Percentiles rank a stretch among this genome's conserved stretches.
phyloP scores from a whole-genome alignment of 768 basidiomycete genomes.

The Phylloporus sp. region DNA sequence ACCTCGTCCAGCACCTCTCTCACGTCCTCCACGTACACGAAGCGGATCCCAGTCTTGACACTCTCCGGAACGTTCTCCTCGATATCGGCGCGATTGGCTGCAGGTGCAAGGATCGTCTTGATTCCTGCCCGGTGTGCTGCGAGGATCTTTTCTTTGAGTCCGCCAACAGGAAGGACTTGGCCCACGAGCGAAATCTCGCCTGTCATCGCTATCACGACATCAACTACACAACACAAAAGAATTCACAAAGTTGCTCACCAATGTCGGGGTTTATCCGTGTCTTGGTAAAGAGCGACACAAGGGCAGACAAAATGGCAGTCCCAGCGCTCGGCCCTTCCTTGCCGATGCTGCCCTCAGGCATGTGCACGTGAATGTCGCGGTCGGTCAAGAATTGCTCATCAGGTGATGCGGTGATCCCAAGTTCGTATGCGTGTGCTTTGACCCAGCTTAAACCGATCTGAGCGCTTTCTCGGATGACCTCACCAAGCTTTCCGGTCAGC shows the following conservation, averaged over 20 bases:
- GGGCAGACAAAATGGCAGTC: conserved; percentile 86
- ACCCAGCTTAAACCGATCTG: conserved; percentile 95
- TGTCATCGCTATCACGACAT: conserved; percentile 73
- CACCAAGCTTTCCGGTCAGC: conserved; percentile 94
- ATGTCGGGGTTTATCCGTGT: conserved; percentile 83
- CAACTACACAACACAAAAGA: not conserved
- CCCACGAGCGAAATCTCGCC: conserved; percentile 97
- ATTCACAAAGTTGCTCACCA: conserved; percentile 45
- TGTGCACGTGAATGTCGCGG: conserved; percentile 91
- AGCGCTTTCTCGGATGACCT: conserved; percentile 95
- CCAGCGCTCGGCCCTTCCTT: conserved; percentile 98
- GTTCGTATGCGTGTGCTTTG: conserved; percentile 81
- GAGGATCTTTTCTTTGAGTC: conserved; percentile 93
- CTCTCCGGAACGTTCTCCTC: conserved; percentile 97
- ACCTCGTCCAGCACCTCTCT: conserved; percentile 86
- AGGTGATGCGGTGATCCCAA: conserved; percentile 74
- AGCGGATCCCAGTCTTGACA: conserved; percentile 91
- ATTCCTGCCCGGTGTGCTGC: conserved; percentile 97
- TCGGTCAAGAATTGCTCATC: conserved; percentile 81
- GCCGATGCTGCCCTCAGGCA: conserved; percentile 91
- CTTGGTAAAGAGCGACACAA: conserved; percentile 88
- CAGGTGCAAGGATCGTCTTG: conserved; percentile 84
- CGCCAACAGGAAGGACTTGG: conserved; percentile 94
- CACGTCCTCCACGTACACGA: conserved; percentile 94
- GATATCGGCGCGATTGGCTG: conserved; percentile 88